Percentiles rank a stretch among this genome's conserved stretches.
Conservation (phyloP, 805 yeast genomes). For the Nakazawaea laoshanensis region DNA sequence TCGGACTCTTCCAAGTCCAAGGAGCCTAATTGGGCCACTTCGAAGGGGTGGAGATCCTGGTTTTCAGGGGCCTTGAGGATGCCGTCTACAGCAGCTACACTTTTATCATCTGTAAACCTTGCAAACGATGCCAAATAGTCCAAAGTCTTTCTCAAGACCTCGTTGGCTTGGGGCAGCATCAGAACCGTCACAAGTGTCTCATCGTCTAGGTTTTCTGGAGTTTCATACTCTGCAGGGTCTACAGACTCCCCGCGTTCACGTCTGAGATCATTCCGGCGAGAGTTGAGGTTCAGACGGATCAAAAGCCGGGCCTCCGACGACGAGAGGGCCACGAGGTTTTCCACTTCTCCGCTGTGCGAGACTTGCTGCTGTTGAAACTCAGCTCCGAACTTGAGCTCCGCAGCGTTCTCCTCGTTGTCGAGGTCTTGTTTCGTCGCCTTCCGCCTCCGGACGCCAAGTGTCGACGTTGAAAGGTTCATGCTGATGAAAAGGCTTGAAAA, state of each 20-base stretch:
- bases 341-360: constrained; percentile 72
- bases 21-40: constrained; percentile 80
- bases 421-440: constrained; percentile 47
- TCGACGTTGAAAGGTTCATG: constrained; percentile 87
- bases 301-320: constrained; percentile 84
- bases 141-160: constrained; percentile 85
- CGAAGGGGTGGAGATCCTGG: constrained; percentile 84
- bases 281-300: constrained; percentile 83
- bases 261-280: constrained; percentile 34
- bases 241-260: constrained; percentile 28
- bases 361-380: constrained; percentile 80
- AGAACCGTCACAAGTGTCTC: constrained; percentile 42
- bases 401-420: constrained; percentile 90
- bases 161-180: constrained; percentile 69
- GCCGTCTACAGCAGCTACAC: constrained; percentile 89
- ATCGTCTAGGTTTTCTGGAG: constrained; percentile 30
- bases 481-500: background rate
- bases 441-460: constrained; percentile 74
- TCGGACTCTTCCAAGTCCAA: constrained; percentile 92
- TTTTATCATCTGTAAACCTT: constrained; percentile 84
- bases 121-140: constrained; percentile 81
- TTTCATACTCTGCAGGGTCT: constrained; percentile 18
- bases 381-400: constrained; percentile 80
- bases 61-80: constrained; percentile 68
- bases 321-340: constrained; percentile 76